These are phyloP conservation scores for Penicillium cosmopolitanum DNA, from an alignment of 495 filamentous ascomycete genomes.

Conservation along the genomic window DNA sequence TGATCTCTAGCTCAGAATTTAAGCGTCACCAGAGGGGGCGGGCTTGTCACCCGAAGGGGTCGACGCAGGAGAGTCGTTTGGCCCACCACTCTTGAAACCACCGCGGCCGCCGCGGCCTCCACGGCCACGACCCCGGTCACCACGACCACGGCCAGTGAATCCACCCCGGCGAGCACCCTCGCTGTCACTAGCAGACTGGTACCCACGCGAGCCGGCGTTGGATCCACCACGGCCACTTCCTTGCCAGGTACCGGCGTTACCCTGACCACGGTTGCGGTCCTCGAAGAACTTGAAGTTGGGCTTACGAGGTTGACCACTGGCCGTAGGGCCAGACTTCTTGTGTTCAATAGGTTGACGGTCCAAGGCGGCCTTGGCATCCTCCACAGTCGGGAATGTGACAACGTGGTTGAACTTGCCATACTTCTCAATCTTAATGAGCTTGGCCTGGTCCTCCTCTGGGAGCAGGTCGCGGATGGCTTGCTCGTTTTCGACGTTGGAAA, in stretches of 20 bases:
- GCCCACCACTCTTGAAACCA: constrained; percentile 49
- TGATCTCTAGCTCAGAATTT: constrained; percentile 26
- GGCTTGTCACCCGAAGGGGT: constrained; percentile 55
- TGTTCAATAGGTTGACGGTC: constrained; percentile 71
- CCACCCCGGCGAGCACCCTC: constrained; percentile 67
- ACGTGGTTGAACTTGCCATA: constrained; percentile 75
- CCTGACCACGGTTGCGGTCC: constrained; percentile 57
- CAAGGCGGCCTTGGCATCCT: constrained; percentile 78
- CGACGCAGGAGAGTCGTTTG: constrained; percentile 53
- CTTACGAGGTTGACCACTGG: constrained; percentile 66
- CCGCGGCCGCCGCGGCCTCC: constrained; percentile 53
- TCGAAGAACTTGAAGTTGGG: constrained; percentile 82
- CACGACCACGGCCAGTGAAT: constrained; percentile 63
- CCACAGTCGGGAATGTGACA: constrained; percentile 73
- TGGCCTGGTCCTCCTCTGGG: constrained; percentile 75
- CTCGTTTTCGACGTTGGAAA: constrained; percentile 75
- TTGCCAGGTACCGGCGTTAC: constrained; percentile 75
- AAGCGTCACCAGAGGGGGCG: constrained; percentile 51
- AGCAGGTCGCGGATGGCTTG: constrained; percentile 81
- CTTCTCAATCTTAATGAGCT: constrained; percentile 78
- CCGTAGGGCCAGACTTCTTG: constrained; percentile 58
- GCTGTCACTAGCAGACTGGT: constrained; percentile 84
- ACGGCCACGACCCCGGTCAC: constrained; percentile 57
- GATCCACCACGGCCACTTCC: constrained; percentile 62
- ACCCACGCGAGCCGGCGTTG: constrained; percentile 63